Evolutionary conservation across 441 rosid species (phyloP).

Genomic region (Melastoma candidum): DNA sequence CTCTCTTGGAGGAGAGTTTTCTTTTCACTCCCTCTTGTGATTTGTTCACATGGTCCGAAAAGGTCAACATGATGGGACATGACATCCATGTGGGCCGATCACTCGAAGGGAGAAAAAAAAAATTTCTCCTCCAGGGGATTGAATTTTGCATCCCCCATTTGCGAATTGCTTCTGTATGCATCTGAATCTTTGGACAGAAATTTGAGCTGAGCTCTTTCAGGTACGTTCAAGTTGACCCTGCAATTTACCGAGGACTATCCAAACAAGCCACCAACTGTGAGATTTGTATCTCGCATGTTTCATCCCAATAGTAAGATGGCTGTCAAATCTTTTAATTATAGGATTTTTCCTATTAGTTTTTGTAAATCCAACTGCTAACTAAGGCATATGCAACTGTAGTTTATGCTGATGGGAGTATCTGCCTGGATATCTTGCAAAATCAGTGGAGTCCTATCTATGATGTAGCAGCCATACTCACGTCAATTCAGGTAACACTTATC

Average conservation of each 20-base stretch:
- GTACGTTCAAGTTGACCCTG: constrained; percentile 40
- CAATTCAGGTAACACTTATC: constrained; percentile 40
- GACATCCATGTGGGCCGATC: too few species aligned
- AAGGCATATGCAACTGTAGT: constrained; percentile 20
- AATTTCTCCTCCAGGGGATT: too few species aligned
- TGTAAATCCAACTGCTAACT: not conserved
- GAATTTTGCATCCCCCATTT: too few species aligned
- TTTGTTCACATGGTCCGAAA: too few species aligned
- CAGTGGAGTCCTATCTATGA: constrained; percentile 68
- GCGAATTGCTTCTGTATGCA: too few species aligned
- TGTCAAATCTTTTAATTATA: not conserved
- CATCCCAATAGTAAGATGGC: constrained; percentile 38
- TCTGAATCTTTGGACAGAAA: too few species aligned
- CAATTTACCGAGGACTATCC: constrained; percentile 48
- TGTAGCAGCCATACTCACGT: constrained; percentile 53
- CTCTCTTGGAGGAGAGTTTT: too few species aligned
- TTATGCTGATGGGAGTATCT: constrained; percentile 64
- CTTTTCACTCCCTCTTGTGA: too few species aligned
- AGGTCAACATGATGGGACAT: too few species aligned
- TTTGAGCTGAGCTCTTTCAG: constrained; percentile 15
- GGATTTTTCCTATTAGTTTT: too few species aligned
- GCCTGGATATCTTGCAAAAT: constrained; percentile 61
- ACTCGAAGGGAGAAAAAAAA: too few species aligned
- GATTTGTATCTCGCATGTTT: constrained; percentile 43
- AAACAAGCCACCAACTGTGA: constrained; percentile 44